Evolutionary conservation across 2,329 filamentous ascomycete species (phyloP).

Genomic region (Hymenoscyphus fraxineus): DNA sequence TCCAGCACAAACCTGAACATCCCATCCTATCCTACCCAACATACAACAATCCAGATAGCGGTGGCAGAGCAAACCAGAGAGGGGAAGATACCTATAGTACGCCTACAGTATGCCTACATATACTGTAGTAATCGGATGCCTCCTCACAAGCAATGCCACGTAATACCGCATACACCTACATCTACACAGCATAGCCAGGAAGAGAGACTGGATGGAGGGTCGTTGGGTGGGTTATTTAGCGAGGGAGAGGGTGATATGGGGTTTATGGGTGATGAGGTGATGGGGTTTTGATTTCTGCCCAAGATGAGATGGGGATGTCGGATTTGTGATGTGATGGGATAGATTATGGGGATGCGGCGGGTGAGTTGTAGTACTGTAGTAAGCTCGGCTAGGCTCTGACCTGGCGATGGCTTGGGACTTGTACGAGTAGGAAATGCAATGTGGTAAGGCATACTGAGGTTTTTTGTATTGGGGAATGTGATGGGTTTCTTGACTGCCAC

Average conservation of each 20-base stretch:
- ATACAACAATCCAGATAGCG: neutral
- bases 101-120: neutral
- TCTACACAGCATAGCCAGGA: neutral
- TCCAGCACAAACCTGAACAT: too few relatives aligned
- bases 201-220: neutral
- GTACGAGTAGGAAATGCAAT: too few relatives aligned
- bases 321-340: neutral
- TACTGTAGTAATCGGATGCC: too few relatives aligned
- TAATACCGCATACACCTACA: neutral
- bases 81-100: neutral
- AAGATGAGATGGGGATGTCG: neutral
- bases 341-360: neutral
- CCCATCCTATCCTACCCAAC: too few relatives aligned
- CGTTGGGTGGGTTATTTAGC: too few relatives aligned
- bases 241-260: neutral
- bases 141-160: neutral
- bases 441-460: too few relatives aligned
- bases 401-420: too few relatives aligned
- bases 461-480: too few relatives aligned
- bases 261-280: neutral
- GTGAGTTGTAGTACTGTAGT: too few relatives aligned
- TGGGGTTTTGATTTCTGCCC: neutral
- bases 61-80: neutral
- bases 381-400: too few relatives aligned
- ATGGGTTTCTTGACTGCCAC: too few relatives aligned